Conservation (phyloP, 75 land plant species). For the Pseudotsuga menziesii region DNA sequence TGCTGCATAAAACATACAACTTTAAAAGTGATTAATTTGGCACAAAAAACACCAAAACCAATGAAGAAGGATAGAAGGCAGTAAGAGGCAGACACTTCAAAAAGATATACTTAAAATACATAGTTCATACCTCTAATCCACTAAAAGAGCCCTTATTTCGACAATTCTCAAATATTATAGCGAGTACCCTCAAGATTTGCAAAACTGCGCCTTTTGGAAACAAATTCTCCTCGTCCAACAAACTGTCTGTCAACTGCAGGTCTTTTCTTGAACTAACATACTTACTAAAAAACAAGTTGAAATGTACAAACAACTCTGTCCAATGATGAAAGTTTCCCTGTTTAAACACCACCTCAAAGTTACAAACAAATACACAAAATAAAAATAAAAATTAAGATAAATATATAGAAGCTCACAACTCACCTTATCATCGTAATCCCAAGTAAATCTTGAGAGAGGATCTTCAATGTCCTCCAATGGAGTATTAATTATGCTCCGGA, state of each 20-base stretch:
- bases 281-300: constrained; percentile 89
- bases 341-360: constrained; percentile 30
- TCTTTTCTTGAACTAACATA: constrained; percentile 75
- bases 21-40: constrained; percentile 1
- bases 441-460: constrained; percentile 35
- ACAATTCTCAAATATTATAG: constrained; percentile 86
- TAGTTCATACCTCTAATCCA: constrained; percentile 73
- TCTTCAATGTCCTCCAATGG: constrained; percentile 48
- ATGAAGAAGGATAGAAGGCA: not conserved
- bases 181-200: constrained; percentile 88
- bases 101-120: not conserved
- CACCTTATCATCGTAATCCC: constrained; percentile 50
- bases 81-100: not conserved
- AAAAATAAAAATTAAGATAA: not conserved
- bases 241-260: constrained; percentile 67
- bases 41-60: not conserved
- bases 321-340: constrained; percentile 99
- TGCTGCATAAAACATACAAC: constrained; percentile 47
- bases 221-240: constrained; percentile 47
- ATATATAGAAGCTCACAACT: not conserved
- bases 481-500: constrained; percentile 24
- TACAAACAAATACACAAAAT: not conserved
- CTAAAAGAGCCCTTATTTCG: constrained; percentile 81
- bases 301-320: constrained; percentile 85
- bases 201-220: constrained; percentile 84